Evolutionary conservation across 2,329 filamentous ascomycete genomes (phyloP).

Genomic region (Alternaria ethzedia): DNA sequence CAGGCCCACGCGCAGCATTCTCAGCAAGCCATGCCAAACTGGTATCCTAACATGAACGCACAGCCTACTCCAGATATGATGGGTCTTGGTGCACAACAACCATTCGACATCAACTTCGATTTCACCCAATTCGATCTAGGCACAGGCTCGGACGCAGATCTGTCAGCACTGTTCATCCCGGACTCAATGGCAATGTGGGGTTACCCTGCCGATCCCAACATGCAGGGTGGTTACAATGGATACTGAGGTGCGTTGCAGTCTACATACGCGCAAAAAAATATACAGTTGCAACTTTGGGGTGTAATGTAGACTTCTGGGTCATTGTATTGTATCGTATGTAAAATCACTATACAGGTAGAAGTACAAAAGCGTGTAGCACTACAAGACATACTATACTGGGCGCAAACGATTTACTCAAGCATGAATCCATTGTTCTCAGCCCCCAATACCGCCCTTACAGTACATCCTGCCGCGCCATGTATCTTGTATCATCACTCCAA

Average conservation of each 20-base stretch:
- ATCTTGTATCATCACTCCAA: constrained; percentile 25
- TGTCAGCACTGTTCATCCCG: constrained; percentile 46
- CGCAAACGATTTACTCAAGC: not conserved
- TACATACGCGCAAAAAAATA: not conserved
- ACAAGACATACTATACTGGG: not conserved
- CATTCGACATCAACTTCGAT: constrained; percentile 45
- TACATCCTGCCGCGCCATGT: not conserved
- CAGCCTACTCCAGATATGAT: constrained; percentile 32
- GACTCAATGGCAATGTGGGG: constrained; percentile 43
- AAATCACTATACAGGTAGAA: not conserved
- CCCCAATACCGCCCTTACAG: too few species aligned
- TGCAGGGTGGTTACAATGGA: constrained; percentile 21
- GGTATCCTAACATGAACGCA: constrained; percentile 35
- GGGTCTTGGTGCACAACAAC: constrained; percentile 32
- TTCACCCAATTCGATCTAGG: constrained; percentile 47
- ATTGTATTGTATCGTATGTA: not conserved
- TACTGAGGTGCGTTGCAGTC: not conserved
- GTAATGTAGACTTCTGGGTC: not conserved
- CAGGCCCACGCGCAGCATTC: constrained; percentile 32
- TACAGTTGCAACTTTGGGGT: not conserved
- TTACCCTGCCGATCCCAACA: constrained; percentile 22
- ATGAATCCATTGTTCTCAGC: not conserved
- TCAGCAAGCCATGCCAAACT: constrained; percentile 31
- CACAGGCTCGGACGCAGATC: constrained; percentile 44
- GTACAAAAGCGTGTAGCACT: not conserved